A percentile compares a stretch with the other conserved stretches of the same genome.
These are phyloP conservation scores for Thalia dealbata DNA, from an alignment of 176 grass and related monocot species.

Conservation along the genomic window DNA sequence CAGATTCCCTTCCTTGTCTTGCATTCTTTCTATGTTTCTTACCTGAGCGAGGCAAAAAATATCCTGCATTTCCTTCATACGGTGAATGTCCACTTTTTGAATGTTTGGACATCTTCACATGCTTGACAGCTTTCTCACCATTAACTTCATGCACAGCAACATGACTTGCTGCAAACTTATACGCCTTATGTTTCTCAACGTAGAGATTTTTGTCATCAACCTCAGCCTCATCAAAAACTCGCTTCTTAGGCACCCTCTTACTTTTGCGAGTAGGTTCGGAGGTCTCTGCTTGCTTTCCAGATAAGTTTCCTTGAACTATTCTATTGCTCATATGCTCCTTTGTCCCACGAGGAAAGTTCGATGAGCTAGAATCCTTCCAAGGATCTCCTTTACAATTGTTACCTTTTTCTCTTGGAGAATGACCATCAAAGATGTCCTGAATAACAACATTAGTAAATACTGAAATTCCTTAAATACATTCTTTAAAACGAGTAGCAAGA, in stretches of 20 bases:
- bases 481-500: no score
- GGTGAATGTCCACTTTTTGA: constrained; percentile 21
- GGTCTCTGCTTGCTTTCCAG: constrained; percentile 27
- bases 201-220: constrained; percentile 28
- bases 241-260: constrained; percentile 56
- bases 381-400: constrained; percentile 30
- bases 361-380: constrained; percentile 28
- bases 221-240: constrained; percentile 33
- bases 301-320: constrained; percentile 25
- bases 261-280: constrained; percentile 57
- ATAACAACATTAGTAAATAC: neutral
- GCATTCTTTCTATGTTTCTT: constrained; percentile 33
- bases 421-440: constrained; percentile 5
- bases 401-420: constrained; percentile 14
- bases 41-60: constrained; percentile 28
- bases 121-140: constrained; percentile 33
- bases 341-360: constrained; percentile 24
- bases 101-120: constrained; percentile 30
- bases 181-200: constrained; percentile 29
- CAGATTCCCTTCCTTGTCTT: constrained; percentile 27
- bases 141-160: constrained; percentile 22
- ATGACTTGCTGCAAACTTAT: constrained; percentile 17
- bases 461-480: neutral
- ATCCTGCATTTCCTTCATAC: constrained; percentile 30
- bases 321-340: constrained; percentile 32